These are phyloP conservation scores for Gracilariopsis chorda DNA, from an alignment of 23 red algal species.

Conservation along the genomic window DNA sequence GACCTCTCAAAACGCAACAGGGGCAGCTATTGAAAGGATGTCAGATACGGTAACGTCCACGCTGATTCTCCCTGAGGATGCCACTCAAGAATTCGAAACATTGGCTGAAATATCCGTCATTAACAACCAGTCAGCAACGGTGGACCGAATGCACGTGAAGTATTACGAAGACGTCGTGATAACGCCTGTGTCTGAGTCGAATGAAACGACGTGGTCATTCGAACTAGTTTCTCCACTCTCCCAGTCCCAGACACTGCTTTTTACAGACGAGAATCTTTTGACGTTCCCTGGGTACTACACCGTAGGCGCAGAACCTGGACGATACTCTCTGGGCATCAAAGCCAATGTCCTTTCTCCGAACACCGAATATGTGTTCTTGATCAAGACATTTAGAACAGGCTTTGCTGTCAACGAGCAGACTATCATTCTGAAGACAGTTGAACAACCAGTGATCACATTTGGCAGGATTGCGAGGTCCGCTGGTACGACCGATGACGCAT, in stretches of 20 bases:
- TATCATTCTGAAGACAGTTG: slow-evolving; percentile 31
- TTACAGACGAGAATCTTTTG: slow-evolving; percentile 17
- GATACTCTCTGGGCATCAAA: slow-evolving; percentile 26
- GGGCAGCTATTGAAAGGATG: not conserved
- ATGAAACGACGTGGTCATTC: slow-evolving; percentile 56
- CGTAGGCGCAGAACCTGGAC: not conserved
- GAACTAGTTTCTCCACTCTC: slow-evolving; percentile 11
- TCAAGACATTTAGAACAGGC: slow-evolving; percentile 22
- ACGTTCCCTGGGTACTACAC: slow-evolving; percentile 33
- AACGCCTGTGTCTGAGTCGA: slow-evolving; percentile 14
- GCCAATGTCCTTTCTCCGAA: slow-evolving; percentile 34
- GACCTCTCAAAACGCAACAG: slow-evolving; percentile 37
- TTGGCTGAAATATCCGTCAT: slow-evolving; percentile 29
- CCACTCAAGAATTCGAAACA: not conserved
- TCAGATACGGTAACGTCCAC: slow-evolving; percentile 11
- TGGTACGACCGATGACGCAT: slow-evolving; percentile 48
- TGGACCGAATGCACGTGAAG: slow-evolving; percentile 37
- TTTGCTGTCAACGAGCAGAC: slow-evolving; percentile 44
- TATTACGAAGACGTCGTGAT: slow-evolving; percentile 73
- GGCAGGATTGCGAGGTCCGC: not conserved
- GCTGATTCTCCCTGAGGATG: slow-evolving; percentile 13
- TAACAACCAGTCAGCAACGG: slow-evolving; percentile 46
- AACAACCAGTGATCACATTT: slow-evolving; percentile 26
- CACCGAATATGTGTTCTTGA: slow-evolving; percentile 51
- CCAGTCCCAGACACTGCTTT: slow-evolving; percentile 20